Base-by-base conservation (phyloP, 164 flowering plant species). In the Stephania yunnanensis region DNA sequence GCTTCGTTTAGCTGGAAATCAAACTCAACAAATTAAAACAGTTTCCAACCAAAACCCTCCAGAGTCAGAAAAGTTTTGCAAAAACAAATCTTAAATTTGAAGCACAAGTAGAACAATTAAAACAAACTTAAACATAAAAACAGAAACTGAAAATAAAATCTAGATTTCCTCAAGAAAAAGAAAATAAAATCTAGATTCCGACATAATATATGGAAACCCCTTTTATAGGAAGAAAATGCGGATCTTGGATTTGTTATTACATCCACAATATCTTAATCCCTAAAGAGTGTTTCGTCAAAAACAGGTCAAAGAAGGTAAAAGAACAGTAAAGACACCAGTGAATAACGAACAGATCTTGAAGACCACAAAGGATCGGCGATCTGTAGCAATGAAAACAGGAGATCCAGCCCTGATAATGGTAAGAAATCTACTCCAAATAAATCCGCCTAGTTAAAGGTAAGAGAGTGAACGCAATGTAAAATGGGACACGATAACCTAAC, bases 1-100 rank as follows among this genome's bases (percentile, higher is more conserved):
- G 66, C 87, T 84, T 84, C 73, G 81, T 75, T 78, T 74, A 79
- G 75, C 76, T 48, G 73, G 42, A 72, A 63, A 61, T 58, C 65
- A 46, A 77, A 70, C 87, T 58, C 20, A 58, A 58, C 80, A 81
- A 25, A 36, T 7, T 55, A 69, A 53, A 36, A 68, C 76, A 50
- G 25, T 10, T 53, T 22, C 10, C 61, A 53, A 36, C 67, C 72
- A 20, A 58, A 11, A 42, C 13, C 63, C 25, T 25, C 63, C 6
- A 6, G 63, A 55, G 19, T 58, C 22, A 15, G 65, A 58, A 58
- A 36, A 2, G 7, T 58, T 58, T 15, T 58, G 65, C 65, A 20
- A 58, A 58, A 15, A n/a, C 65, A 58, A 73, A 69, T 12, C 30
- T 55, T 17, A 55, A 55, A 55, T 1, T 55, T 55, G 19, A 55